A percentile compares a stretch with the other conserved stretches of the same genome.
These are phyloP conservation scores for Phoenix roebelenii DNA, from an alignment of 176 grass and related monocot genomes.

Conservation along the genomic window DNA sequence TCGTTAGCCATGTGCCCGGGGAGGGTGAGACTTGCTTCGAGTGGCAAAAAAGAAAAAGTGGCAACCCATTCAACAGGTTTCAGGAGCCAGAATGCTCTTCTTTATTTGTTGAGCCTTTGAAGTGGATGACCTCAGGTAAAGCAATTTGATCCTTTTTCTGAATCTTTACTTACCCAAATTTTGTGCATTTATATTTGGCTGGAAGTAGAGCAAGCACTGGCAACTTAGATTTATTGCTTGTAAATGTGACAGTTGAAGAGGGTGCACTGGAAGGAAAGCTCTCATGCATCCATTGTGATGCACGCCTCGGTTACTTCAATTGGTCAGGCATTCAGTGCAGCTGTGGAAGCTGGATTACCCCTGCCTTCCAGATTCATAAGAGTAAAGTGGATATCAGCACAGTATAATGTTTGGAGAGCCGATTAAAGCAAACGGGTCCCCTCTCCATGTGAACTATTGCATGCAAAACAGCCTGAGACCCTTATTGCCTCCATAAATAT, in stretches of 20 bases:
- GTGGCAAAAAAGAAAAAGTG: constrained; percentile 53
- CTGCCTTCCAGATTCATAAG: constrained; percentile 86
- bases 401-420: neutral
- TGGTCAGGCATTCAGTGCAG: constrained; percentile 94
- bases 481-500: too few species aligned
- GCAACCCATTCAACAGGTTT: constrained; percentile 13
- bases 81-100: constrained; percentile 74
- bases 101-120: constrained; percentile 80
- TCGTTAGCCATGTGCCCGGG: constrained; percentile 59
- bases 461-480: too few species aligned
- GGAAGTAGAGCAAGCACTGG: too few species aligned
- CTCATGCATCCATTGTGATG: constrained; percentile 63
- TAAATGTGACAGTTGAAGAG: constrained; percentile 60
- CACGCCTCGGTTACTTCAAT: constrained; percentile 80
- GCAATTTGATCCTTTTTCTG: neutral
- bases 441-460: too few species aligned
- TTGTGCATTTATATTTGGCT: too few species aligned
- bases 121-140: constrained; percentile 94
- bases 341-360: constrained; percentile 86
- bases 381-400: constrained; percentile 81
- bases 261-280: constrained; percentile 90
- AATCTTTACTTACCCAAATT: too few species aligned
- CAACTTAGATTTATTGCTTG: too few species aligned
- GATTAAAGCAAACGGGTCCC: too few species aligned
- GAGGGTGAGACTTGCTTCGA: constrained; percentile 71